Evolutionary conservation across 768 basidiomycete genomes (phyloP).

Genomic region (Mrakia hoshinonis): DNA sequence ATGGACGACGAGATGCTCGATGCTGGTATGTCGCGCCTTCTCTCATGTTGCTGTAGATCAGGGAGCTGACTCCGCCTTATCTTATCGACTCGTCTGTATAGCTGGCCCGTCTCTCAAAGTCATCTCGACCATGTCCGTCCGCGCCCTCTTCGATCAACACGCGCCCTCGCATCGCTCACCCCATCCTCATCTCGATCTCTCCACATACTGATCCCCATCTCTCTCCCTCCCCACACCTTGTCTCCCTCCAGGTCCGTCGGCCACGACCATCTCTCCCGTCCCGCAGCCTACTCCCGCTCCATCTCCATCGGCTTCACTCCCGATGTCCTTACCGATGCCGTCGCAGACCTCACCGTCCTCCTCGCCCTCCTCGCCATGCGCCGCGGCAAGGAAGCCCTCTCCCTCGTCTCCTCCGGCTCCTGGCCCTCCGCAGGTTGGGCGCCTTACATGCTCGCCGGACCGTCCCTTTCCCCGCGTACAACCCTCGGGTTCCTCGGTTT

Average conservation of each 20-base stretch:
- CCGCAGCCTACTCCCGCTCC: slow-evolving; percentile 51
- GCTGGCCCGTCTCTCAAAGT: slow-evolving; percentile 68
- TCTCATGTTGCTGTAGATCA: neutral
- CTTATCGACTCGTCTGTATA: slow-evolving; percentile 33
- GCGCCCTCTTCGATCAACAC: neutral
- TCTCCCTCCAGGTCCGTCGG: slow-evolving; percentile 23
- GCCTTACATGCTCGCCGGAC: slow-evolving; percentile 63
- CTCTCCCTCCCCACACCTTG: neutral
- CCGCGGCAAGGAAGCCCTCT: slow-evolving; percentile 56
- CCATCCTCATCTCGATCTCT: too few species aligned
- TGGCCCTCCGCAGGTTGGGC: slow-evolving; percentile 75
- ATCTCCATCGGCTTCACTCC: slow-evolving; percentile 84
- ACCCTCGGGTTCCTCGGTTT: slow-evolving; percentile 90
- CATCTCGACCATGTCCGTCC: slow-evolving; percentile 66
- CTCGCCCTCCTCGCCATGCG: slow-evolving; percentile 86
- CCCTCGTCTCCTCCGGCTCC: slow-evolving; percentile 41
- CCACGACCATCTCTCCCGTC: slow-evolving; percentile 65
- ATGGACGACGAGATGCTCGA: slow-evolving; percentile 65
- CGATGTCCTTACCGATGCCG: slow-evolving; percentile 85
- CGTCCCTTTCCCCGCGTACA: slow-evolving; percentile 48
- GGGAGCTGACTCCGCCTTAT: slow-evolving; percentile 12
- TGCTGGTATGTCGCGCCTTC: slow-evolving; percentile 41
- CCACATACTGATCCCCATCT: too few species aligned
- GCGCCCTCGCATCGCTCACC: neutral
- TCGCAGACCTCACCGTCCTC: slow-evolving; percentile 85